Evolutionary conservation across 1,284 basidiomycete genomes (phyloP), one percentile per base, ranked within the genome.

Genomic region (Macrocystidia cucumis): DNA sequence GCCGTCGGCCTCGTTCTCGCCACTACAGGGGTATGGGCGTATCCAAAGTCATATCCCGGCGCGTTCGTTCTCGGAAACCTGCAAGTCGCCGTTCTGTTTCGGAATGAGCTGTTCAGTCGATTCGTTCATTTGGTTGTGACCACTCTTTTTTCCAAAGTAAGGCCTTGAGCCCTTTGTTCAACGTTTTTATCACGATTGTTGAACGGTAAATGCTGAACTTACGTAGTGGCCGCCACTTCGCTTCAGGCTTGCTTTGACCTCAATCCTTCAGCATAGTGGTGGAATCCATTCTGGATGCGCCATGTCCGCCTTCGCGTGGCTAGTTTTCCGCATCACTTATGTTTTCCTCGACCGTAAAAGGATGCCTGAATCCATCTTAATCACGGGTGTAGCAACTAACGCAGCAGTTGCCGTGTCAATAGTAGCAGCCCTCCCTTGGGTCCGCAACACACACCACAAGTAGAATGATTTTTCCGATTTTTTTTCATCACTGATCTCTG

Each of bases 271-370:
- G 48, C 78, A 81, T 45, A 60, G 81, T 8, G 79, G 79, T 8
- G 79, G 79, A 19, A 76, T 82, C 45, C 79, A 83, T 50, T 78
- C 74, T 12, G 78, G 78, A 18, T 81, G 78, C 50, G 78, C 77
- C 12, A 63, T 62, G 2, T 76, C 76, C 19, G 74, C 74, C 25
- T 72, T 77, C 44, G 55, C 64, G 9, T 81, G 78, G 78, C 67
- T 82, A 32, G 59, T 82, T 25, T 78, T 74, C 58, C 65, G 68
- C 35, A 59, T 79, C 22, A 55, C 63, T n/a, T 48, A 65, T 28
- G 67, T 78, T 34, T 68, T 77, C 50, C 64, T 67, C 34, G 56
- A 78, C 48, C 69, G 68, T 51, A 65, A 60, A 48, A 54, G 66
- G 45, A 73, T 69, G 38, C 71, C 74, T 46, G 59, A 65, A 37